Conservation (phyloP, 345 rosid genomes). For the Hibiscus syriacus region DNA sequence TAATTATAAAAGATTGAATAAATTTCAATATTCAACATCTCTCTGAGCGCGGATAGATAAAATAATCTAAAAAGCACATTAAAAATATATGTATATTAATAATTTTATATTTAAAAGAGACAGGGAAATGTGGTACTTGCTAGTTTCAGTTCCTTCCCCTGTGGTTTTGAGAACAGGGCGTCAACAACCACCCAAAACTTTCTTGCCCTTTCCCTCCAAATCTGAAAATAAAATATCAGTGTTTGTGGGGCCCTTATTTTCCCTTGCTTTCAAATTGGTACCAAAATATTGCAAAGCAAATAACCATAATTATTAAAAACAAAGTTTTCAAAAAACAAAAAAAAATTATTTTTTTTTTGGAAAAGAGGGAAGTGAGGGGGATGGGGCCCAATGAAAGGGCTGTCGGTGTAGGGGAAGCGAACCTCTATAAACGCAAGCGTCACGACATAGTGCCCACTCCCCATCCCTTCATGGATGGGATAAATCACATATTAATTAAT, state of each 20-base stretch:
- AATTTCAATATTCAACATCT: too few relatives aligned
- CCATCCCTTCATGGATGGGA: not conserved
- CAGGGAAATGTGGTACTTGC: too few relatives aligned
- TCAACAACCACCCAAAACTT: not conserved
- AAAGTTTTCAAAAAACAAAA: not conserved
- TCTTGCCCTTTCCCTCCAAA: not conserved
- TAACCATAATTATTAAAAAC: not conserved
- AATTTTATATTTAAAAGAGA: too few relatives aligned
- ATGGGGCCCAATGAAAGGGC: constrained; percentile 16
- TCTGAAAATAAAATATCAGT: not conserved
- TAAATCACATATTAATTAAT: not conserved
- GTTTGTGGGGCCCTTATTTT: not conserved
- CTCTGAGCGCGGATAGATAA: too few relatives aligned
- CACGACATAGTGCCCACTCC: not conserved
- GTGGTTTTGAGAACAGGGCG: not conserved
- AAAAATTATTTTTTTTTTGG: not conserved
- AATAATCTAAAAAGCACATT: too few relatives aligned
- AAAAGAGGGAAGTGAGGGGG: not conserved
- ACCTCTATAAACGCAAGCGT: constrained; percentile 14
- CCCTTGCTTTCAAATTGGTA: not conserved
- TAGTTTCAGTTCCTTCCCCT: too few relatives aligned
- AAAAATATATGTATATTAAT: too few relatives aligned
- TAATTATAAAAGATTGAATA: too few relatives aligned
- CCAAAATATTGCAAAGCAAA: not conserved
- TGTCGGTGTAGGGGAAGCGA: constrained; percentile 54